These are phyloP conservation scores for Magnolia kwangsiensis DNA, from an alignment of 164 flowering plant genomes.

Conservation along the genomic window DNA sequence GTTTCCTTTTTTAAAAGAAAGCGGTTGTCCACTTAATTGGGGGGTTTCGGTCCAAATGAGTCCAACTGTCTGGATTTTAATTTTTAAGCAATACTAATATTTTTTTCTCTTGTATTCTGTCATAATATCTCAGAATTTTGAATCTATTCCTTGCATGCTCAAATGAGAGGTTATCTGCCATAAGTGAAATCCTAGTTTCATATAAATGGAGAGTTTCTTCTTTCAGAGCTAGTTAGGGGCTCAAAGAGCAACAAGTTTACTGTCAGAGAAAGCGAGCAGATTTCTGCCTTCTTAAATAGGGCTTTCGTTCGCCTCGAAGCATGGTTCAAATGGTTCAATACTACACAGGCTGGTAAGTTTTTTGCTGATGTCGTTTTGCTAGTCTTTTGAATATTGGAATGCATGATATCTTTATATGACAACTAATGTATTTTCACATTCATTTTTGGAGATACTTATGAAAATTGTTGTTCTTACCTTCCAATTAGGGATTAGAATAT, in stretches of 20 bases:
- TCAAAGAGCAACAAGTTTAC: slow-evolving; percentile 50
- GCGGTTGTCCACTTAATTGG: background rate
- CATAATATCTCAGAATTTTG: no score
- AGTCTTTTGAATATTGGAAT: background rate
- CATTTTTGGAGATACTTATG: no score
- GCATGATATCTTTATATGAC: background rate
- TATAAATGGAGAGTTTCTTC: background rate
- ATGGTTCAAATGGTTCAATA: slow-evolving; percentile 97
- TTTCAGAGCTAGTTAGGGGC: slow-evolving; percentile 62
- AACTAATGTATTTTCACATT: no score
- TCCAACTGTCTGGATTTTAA: background rate
- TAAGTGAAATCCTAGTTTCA: slow-evolving; percentile 6
- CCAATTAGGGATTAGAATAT: background rate
- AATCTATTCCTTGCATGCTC: background rate
- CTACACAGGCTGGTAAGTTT: slow-evolving; percentile 75
- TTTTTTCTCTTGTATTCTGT: background rate
- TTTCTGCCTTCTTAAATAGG: slow-evolving; percentile 66
- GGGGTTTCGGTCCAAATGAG: background rate
- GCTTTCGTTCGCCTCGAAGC: slow-evolving; percentile 86
- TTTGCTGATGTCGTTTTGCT: background rate
- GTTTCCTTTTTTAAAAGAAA: background rate
- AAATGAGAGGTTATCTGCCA: background rate
- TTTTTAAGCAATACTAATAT: no score
- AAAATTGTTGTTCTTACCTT: no score
- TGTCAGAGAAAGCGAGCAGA: slow-evolving; percentile 46